Conservation (phyloP, 495 filamentous ascomycete species). For the Penicillium chermesinum region DNA sequence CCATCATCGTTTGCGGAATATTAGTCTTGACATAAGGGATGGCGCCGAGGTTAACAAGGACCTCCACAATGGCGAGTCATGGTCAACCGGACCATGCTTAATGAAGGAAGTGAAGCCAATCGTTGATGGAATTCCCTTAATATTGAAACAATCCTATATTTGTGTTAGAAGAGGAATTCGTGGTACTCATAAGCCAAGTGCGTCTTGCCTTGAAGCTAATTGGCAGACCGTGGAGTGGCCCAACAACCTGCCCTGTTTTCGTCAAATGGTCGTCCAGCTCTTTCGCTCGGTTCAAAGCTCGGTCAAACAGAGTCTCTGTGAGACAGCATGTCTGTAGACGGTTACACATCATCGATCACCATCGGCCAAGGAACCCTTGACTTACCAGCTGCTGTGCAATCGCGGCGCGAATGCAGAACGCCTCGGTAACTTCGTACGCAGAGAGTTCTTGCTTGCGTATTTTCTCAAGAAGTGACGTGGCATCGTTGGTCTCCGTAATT, state of each 20-base stretch:
- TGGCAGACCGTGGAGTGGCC: conserved; percentile 59
- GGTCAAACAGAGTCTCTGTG: conserved; percentile 53
- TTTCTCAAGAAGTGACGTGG: conserved; percentile 31
- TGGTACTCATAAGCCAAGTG: no score
- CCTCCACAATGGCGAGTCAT: conserved; percentile 19
- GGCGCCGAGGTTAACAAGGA: conserved; percentile 32
- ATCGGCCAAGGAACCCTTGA: not conserved
- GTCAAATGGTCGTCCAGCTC: conserved; percentile 32
- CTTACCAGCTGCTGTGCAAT: conserved; percentile 49
- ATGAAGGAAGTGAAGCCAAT: conserved; percentile 20
- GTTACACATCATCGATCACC: not conserved
- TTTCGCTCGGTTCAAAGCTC: conserved; percentile 31
- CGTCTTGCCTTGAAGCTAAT: conserved; percentile 54
- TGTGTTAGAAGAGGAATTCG: not conserved
- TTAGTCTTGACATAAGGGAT: conserved; percentile 60
- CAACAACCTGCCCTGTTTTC: conserved; percentile 38
- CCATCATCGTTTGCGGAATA: conserved; percentile 38
- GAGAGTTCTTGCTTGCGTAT: conserved; percentile 1
- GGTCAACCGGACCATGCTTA: conserved; percentile 13
- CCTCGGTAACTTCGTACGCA: conserved; percentile 41
- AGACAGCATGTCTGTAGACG: conserved; percentile 43
- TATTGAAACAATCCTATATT: conserved; percentile 20
- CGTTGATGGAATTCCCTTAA: conserved; percentile 14
- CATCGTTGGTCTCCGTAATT: conserved; percentile 51
- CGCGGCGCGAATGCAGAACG: conserved; percentile 52